A percentile compares a stretch with the other conserved stretches of the same genome.
Evolutionary conservation across 2,329 filamentous ascomycete genomes (phyloP).

Genomic region (Trichoderma afroharzianum): DNA sequence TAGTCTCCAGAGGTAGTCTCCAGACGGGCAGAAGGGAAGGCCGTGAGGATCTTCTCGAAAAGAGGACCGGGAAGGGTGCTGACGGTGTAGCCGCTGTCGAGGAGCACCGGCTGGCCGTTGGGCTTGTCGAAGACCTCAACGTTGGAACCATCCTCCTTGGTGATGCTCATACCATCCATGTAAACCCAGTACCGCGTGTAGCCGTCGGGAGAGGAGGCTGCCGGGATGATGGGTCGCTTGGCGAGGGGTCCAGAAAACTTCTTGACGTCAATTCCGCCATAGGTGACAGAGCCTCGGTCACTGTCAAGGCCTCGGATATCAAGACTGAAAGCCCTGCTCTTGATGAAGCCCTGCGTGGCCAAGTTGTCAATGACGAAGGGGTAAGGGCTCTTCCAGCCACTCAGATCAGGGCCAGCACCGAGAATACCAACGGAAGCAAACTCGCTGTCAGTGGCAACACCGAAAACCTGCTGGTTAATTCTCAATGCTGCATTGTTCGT

Average conservation of each 20-base stretch:
- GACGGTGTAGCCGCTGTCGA: constrained; percentile 66
- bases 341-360: constrained; percentile 32
- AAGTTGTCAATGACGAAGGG: constrained; percentile 36
- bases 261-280: constrained; percentile 54
- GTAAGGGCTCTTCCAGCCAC: constrained; percentile 34
- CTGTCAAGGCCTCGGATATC: constrained; percentile 33
- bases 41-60: constrained; percentile 42
- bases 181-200: constrained; percentile 41
- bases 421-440: constrained; percentile 32
- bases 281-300: constrained; percentile 39
- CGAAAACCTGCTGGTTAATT: constrained; percentile 35
- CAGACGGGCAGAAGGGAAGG: constrained; percentile 43
- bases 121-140: constrained; percentile 42
- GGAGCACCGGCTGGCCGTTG: constrained; percentile 45
- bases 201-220: constrained; percentile 33
- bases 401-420: constrained; percentile 33
- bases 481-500: constrained; percentile 24
- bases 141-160: constrained; percentile 33
- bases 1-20: constrained; percentile 41
- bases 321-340: constrained; percentile 36
- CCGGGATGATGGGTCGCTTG: constrained; percentile 53
- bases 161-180: constrained; percentile 36
- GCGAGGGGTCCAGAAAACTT: constrained; percentile 53
- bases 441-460: constrained; percentile 33
- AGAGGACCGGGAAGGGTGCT: constrained; percentile 61